Evolutionary conservation across 495 filamentous ascomycete genomes (phyloP).

Genomic region (Hyphodiscus hymeniophilus): DNA sequence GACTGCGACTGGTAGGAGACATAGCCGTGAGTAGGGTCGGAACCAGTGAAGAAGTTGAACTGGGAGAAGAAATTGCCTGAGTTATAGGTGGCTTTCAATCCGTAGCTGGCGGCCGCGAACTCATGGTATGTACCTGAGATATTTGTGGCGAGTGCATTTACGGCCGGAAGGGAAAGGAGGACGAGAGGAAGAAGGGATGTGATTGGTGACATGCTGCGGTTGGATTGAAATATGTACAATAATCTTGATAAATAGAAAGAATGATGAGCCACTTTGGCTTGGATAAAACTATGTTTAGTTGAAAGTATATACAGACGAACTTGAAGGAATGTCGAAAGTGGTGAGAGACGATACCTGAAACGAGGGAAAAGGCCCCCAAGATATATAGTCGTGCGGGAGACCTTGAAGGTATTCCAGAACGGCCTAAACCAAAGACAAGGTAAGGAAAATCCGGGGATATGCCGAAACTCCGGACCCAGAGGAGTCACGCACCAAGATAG

Average conservation of each 20-base stretch:
- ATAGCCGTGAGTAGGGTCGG: constrained; percentile 63
- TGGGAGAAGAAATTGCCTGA: constrained; percentile 40
- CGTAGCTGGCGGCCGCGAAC: constrained; percentile 13
- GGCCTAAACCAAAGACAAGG: too few relatives aligned
- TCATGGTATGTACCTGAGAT: constrained; percentile 1
- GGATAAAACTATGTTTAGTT: neutral
- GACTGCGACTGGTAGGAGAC: constrained; percentile 45
- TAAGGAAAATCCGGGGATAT: too few relatives aligned
- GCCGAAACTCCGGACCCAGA: too few relatives aligned
- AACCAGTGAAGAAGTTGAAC: constrained; percentile 43
- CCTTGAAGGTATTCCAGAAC: too few relatives aligned
- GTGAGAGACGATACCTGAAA: neutral
- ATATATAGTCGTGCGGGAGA: neutral
- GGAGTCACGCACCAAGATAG: too few relatives aligned
- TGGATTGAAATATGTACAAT: neutral
- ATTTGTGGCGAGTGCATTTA: constrained; percentile 2
- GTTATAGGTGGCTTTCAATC: constrained; percentile 10
- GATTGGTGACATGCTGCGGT: neutral
- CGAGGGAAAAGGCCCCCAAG: neutral
- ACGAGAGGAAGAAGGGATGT: neutral
- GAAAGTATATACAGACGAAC: neutral
- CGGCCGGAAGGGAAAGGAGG: neutral
- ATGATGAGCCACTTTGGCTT: neutral
- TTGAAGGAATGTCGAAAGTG: neutral
- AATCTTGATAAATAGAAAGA: neutral